A percentile compares a stretch with the other conserved stretches of the same genome.
These are phyloP conservation scores for Dictyostelium discoideum DNA, from an alignment of 78 protist genomes.

Conservation along the genomic window dicty_2.7 NC_007088.5:8113001-8113500, in stretches of 20 bases:
- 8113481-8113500: conserved; percentile 95
- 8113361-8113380: conserved; percentile 93
- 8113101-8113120: conserved; percentile 86
- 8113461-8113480: conserved; percentile 95
- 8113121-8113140: conserved; percentile 88
- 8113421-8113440: conserved; percentile 65
- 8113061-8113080: conserved; percentile 97
- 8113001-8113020: conserved; percentile 85
- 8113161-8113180: conserved; percentile 64
- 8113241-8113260: too few relatives aligned
- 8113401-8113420: conserved; percentile 87
- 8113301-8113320: conserved; percentile 94
- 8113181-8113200: not conserved
- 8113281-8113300: conserved; percentile 90
- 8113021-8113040: conserved; percentile 76
- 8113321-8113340: conserved; percentile 92
- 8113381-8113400: conserved; percentile 93
- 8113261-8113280: conserved; percentile 78
- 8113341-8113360: conserved; percentile 87
- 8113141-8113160: conserved; percentile 78
- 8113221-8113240: too few relatives aligned
- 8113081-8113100: conserved; percentile 92
- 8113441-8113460: conserved; percentile 91
- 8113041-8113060: conserved; percentile 85
- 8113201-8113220: not conserved